Base-by-base conservation (phyloP, 768 basidiomycete species). In the Lactarius tabidus region DNA sequence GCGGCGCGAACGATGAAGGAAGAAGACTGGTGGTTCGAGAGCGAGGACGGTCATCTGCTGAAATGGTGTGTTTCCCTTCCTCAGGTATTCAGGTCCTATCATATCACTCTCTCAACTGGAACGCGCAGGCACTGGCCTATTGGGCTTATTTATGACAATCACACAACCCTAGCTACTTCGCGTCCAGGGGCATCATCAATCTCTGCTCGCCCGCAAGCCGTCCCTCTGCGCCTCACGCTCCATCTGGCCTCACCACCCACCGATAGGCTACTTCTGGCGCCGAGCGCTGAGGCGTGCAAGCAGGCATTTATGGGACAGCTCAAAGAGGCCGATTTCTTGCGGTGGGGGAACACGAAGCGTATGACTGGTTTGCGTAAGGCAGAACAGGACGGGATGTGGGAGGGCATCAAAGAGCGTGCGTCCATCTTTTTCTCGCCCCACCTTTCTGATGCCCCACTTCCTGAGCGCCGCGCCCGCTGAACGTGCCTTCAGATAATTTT, bases 1-100 rank as follows among this genome's bases (percentile, higher is more conserved):
- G 87, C 89, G 35, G 86, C 86, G 6, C 87, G 87, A 66, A 71
- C 81, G 12, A 77, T 95, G 65, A 90, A 90, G 72, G 92, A 95
- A 69, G 90, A 92, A 63, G 91, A 95, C 59, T 94, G 96, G 91
- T 98, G 96, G 97, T 97, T 99, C 75, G 94, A 97, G 76, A 90
- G 87, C 67, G 90, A 91, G 60, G 89, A 87, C 69, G 91, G 92
- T 35, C 84, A 82, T 7, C 73, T 91, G 57, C 81, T 95, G 71
- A 93, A 94, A 78, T 98, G 96, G 96, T 96, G 63, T 67, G 57
- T 36, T 26, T 48, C 26, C 26, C 10, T 29, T 23, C 48, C 26
- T 26, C 45, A 48, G 23, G 12, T 23, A 23, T 23, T 53, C 53
- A 20, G 26, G 18, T 10, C 53, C 35, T 36, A 15, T 45, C 29